Evolutionary conservation across 441 rosid genomes (phyloP).

Genomic region (Eutrema salsugineum): DNA sequence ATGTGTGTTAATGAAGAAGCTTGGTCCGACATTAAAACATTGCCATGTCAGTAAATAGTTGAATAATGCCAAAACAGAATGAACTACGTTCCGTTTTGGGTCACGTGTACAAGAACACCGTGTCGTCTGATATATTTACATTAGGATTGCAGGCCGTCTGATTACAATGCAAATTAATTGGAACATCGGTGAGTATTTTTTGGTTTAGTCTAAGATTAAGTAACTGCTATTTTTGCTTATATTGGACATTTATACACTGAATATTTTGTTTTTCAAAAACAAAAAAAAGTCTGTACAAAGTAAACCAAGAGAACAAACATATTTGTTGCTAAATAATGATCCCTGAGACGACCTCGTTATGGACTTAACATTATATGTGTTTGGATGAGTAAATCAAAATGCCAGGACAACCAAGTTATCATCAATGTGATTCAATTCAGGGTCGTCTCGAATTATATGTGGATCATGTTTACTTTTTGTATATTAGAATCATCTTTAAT

Average conservation of each 20-base stretch:
- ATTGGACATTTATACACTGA: too few relatives aligned
- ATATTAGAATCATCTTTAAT: too few relatives aligned
- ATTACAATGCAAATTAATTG: background rate
- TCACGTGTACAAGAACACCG: constrained; percentile 8
- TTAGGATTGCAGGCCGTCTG: background rate
- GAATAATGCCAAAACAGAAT: background rate
- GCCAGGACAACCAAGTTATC: background rate
- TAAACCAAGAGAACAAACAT: too few relatives aligned
- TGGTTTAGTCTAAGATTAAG: too few relatives aligned
- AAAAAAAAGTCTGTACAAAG: too few relatives aligned
- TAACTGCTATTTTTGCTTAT: too few relatives aligned
- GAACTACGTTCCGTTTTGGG: background rate
- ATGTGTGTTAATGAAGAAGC: background rate
- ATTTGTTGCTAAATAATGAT: too few relatives aligned
- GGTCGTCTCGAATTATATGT: too few relatives aligned
- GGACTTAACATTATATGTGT: background rate
- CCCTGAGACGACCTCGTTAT: too few relatives aligned
- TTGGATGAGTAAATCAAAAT: background rate
- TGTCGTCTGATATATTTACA: background rate
- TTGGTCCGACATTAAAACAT: background rate
- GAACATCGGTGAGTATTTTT: too few relatives aligned
- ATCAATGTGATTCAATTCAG: background rate
- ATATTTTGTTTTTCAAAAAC: too few relatives aligned
- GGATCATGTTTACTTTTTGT: too few relatives aligned
- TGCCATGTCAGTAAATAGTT: constrained; percentile 15